These are phyloP conservation scores for Leptographium flavum DNA, from an alignment of 2,329 filamentous ascomycete genomes.

Conservation along the genomic window DNA sequence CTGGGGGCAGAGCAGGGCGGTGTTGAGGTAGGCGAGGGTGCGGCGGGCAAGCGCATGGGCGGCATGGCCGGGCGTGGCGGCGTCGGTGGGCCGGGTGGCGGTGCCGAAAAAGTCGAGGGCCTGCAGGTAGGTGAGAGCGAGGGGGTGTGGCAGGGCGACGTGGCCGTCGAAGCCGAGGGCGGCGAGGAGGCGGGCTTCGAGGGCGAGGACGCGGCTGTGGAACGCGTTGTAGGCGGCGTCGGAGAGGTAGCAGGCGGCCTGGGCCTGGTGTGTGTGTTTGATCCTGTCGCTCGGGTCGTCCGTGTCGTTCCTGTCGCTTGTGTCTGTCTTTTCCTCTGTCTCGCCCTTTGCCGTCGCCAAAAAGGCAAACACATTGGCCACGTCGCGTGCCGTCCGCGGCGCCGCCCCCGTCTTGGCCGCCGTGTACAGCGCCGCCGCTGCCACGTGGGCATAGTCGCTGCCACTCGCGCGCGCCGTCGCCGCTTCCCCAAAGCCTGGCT, in stretches of 20 bases:
- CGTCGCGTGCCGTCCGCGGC: slow-evolving; percentile 62
- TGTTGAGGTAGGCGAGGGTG: slow-evolving; percentile 69
- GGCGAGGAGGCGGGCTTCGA: slow-evolving; percentile 65
- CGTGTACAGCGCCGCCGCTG: slow-evolving; percentile 69
- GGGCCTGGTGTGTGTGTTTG: not conserved
- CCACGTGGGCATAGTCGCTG: slow-evolving; percentile 37
- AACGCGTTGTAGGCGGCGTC: slow-evolving; percentile 57
- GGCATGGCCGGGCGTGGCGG: slow-evolving; percentile 30
- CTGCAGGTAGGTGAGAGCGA: slow-evolving; percentile 87
- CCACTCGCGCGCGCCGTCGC: not conserved
- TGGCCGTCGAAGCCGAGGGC: slow-evolving; percentile 71
- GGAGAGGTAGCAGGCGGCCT: slow-evolving; percentile 43
- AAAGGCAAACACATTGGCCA: slow-evolving; percentile 76
- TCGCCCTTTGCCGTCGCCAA: slow-evolving; percentile 40
- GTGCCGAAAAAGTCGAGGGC: slow-evolving; percentile 55
- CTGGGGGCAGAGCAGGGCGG: slow-evolving; percentile 73
- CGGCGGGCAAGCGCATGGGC: slow-evolving; percentile 45
- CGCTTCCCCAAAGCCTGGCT: slow-evolving; percentile 18
- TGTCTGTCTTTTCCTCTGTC: not conserved
- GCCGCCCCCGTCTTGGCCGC: slow-evolving; percentile 68
- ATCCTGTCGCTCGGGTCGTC: no score
- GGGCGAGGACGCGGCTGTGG: slow-evolving; percentile 50
- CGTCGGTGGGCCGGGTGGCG: slow-evolving; percentile 5
- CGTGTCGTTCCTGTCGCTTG: not conserved
- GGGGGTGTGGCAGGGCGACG: slow-evolving; percentile 69